A percentile compares a stretch with the other conserved stretches of the same genome.
Evolutionary conservation across 176 grass and related monocot genomes (phyloP).

Genomic region (Hordeum marinum): DNA sequence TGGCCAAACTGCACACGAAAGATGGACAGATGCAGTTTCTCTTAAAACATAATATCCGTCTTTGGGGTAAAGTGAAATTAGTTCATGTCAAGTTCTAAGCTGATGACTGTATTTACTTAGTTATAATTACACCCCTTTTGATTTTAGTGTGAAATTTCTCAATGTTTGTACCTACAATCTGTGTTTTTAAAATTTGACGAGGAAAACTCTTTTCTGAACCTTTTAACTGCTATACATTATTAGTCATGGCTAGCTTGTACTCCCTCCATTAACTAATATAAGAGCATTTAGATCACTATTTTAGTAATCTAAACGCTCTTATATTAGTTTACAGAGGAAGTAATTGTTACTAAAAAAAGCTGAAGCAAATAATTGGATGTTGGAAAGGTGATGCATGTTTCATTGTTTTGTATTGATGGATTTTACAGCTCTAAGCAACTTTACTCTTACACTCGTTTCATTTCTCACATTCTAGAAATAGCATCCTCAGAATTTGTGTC

Average conservation of each 20-base stretch:
- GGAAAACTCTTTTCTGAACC: neutral
- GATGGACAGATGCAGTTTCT: neutral
- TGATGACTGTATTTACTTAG: neutral
- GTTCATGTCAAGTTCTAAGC: neutral
- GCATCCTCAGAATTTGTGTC: conserved; percentile 12
- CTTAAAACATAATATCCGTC: neutral
- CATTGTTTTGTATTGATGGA: neutral
- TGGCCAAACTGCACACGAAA: neutral
- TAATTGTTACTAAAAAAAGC: neutral
- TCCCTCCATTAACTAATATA: too few relatives aligned
- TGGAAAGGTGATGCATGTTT: neutral
- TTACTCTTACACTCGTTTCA: neutral
- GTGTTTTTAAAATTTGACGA: neutral
- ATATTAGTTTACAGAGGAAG: too few relatives aligned
- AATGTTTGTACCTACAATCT: neutral
- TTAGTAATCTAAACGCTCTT: too few relatives aligned
- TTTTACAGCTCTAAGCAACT: neutral
- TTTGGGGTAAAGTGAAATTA: neutral
- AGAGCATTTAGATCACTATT: too few relatives aligned
- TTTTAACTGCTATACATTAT: neutral
- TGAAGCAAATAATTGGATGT: neutral
- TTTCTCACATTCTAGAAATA: conserved; percentile 18
- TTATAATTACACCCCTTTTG: neutral
- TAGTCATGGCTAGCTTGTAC: neutral
- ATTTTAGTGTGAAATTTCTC: neutral